Conservation (phyloP, 345 rosid species). For the Crucihimalaya himalaica region DNA sequence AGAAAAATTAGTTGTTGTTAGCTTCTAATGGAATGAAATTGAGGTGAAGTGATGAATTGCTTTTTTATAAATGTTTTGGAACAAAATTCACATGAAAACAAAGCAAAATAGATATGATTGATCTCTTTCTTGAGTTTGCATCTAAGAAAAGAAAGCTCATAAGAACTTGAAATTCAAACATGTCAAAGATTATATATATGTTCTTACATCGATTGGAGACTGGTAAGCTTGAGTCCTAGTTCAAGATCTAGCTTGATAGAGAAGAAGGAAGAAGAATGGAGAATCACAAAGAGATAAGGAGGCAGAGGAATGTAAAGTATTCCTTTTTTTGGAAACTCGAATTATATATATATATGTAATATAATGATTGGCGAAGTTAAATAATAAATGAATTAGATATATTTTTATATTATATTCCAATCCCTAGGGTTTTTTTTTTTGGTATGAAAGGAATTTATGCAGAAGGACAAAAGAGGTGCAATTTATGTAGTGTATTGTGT, state of each 20-base stretch:
- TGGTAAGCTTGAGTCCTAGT: constrained; percentile 24
- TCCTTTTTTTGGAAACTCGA: constrained; percentile 34
- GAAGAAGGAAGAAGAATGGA: constrained; percentile 8
- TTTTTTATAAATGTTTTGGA: neutral
- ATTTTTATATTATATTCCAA: constrained; percentile 9
- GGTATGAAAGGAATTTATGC: constrained; percentile 44
- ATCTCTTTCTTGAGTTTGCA: constrained; percentile 5
- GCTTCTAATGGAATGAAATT: neutral
- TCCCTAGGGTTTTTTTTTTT: constrained; percentile 37
- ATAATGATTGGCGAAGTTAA: constrained; percentile 37
- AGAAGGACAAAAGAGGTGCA: constrained; percentile 35
- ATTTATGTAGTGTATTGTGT: constrained; percentile 35
- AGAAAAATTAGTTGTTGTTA: neutral
- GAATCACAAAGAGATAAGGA: constrained; percentile 25
- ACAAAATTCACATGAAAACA: constrained; percentile 16
- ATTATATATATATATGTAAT: constrained; percentile 16
- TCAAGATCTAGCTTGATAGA: constrained; percentile 25
- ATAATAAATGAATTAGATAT: constrained; percentile 12
- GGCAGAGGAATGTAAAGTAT: constrained; percentile 28
- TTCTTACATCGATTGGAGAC: constrained; percentile 26
- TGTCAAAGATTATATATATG: neutral
- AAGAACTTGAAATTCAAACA: neutral
- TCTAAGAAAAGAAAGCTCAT: neutral
- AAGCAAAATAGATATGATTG: constrained; percentile 5
- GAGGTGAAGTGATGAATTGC: neutral